Base-by-base conservation (phyloP, 805 yeast genomes). In the Spathaspora passalidarum region DNA sequence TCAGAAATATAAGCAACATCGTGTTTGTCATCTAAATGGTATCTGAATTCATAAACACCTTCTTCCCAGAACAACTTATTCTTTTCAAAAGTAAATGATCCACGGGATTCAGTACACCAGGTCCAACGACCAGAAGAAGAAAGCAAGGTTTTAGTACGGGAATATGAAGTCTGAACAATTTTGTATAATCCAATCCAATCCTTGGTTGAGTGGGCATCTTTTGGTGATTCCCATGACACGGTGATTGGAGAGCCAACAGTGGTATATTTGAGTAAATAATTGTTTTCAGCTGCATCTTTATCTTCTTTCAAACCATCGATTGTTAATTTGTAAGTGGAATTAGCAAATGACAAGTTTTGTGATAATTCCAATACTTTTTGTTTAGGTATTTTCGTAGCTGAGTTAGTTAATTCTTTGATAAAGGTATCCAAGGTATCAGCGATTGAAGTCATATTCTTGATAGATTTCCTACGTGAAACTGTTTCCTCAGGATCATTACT, bases 181-280 rank as follows among this genome's bases (percentile, higher is more conserved):
- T 79, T 78, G 63, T 87, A 87, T 23, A 87, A 62, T 1, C 94
- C 95, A 52, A 87, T 75, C 96, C 96, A 87, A 59, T 86, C 91
- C 37, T 69, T 72, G 0, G 64, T 47, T 14, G 79, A 65, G 50
- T 78, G 81, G 19, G 56, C 49, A 2, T 64, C 66, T 6, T 23
- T 36, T 1, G 87, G 84, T 0, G 83, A 68, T 21, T 62, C 59
- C 83, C 86, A 87, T 17, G 63, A 56, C 3, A 84, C 75, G 17
- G 59, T 59, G 20, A 87, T 73, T 2, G 85, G 79, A 6, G 69
- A 61, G 1, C 89, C 90, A 49, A 80, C 55, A 17, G 59, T 47
- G 8, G 65, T 54, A 41, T 42, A 56, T 11, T 45, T 45, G 7
- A 43, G 42, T 23, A 38, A 23, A 37, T 32, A 23, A 13, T 37